phyloP scores from a whole-genome alignment of 805 yeast species.

The Kodamaea neixiangensis region DNA sequence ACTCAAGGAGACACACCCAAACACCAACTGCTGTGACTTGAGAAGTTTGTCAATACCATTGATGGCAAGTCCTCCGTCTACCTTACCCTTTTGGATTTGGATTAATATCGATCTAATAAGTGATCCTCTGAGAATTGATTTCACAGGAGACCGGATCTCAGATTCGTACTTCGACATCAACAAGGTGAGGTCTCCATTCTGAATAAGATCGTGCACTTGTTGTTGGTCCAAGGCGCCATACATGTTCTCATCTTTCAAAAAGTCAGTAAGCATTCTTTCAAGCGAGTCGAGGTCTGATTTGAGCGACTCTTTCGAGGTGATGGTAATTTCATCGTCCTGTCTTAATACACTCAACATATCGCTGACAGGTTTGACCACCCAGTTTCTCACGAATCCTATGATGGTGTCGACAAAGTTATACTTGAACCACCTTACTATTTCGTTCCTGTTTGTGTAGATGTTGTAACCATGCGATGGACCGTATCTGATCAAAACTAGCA shows the following conservation, averaged over 20 bases:
- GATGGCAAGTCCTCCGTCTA: slow-evolving; percentile 89
- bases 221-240: slow-evolving; percentile 13
- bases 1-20: slow-evolving; percentile 85
- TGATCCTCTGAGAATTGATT: slow-evolving; percentile 64
- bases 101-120: slow-evolving; percentile 76
- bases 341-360: slow-evolving; percentile 79
- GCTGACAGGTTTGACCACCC: slow-evolving; percentile 77
- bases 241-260: slow-evolving; percentile 41
- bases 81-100: slow-evolving; percentile 94
- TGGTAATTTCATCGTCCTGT: slow-evolving; percentile 79
- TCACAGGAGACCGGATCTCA: slow-evolving; percentile 70
- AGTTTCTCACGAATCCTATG: slow-evolving; percentile 69
- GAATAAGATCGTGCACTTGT: slow-evolving; percentile 50
- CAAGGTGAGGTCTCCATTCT: slow-evolving; percentile 75
- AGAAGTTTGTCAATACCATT: slow-evolving; percentile 87
- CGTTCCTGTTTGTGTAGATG: slow-evolving; percentile 52
- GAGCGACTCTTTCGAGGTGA: slow-evolving; percentile 77
- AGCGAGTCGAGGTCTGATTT: slow-evolving; percentile 76
- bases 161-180: slow-evolving; percentile 80
- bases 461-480: slow-evolving; percentile 53
- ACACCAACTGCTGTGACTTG: slow-evolving; percentile 90
- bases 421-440: slow-evolving; percentile 56
- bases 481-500: slow-evolving; percentile 41
- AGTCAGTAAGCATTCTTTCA: slow-evolving; percentile 85
- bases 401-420: slow-evolving; percentile 64